Evolutionary conservation across 306 rosid genomes (phyloP).

Genomic region (Vigna radiata): DNA sequence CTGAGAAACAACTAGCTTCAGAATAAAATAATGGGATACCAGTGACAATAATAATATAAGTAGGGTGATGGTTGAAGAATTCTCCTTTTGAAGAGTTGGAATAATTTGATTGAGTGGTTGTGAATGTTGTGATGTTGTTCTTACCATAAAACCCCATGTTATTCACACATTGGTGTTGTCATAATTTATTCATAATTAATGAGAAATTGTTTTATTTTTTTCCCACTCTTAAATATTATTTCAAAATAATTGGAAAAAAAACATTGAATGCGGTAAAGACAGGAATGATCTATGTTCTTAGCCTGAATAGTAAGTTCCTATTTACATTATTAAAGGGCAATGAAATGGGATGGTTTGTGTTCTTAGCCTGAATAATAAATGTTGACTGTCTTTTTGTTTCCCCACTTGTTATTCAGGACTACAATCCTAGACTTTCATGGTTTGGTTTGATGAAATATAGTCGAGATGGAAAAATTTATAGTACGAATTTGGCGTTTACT

Average conservation of each 20-base stretch:
- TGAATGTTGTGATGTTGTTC: no score
- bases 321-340: background rate
- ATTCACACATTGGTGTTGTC: no score
- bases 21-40: no score
- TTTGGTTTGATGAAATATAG: slow-evolving; percentile 98
- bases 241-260: background rate
- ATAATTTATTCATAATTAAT: no score
- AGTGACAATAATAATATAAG: no score
- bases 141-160: no score
- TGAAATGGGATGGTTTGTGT: slow-evolving; percentile 6
- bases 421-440: slow-evolving; percentile 94
- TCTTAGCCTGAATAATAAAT: background rate
- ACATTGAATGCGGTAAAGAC: background rate
- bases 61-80: no score
- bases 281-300: background rate
- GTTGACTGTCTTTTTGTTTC: slow-evolving; percentile 13
- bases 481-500: slow-evolving; percentile 95
- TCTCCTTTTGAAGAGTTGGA: no score
- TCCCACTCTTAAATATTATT: no score
- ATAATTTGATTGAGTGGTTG: no score
- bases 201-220: no score
- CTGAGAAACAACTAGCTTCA: no score
- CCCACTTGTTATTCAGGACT: slow-evolving; percentile 61
- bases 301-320: slow-evolving; percentile 9
- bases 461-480: slow-evolving; percentile 96